Evolutionary conservation across 2,329 filamentous ascomycete species (phyloP).

Genomic region (Fusarium praegraminearum): DNA sequence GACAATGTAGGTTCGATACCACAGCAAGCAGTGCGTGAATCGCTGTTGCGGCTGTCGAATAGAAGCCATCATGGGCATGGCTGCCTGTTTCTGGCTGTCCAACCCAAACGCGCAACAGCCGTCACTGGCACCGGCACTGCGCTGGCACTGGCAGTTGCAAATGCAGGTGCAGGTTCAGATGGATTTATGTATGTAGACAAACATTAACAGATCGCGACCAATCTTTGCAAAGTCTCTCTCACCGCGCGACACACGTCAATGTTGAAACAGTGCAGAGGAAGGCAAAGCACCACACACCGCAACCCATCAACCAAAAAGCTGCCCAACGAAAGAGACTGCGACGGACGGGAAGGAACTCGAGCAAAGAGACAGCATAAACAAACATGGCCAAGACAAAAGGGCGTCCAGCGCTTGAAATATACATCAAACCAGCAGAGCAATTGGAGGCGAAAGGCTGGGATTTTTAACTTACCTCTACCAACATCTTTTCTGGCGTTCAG

Average conservation of each 20-base stretch:
- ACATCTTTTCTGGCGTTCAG: constrained; percentile 45
- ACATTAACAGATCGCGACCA: constrained; percentile 22
- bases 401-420: constrained; percentile 23
- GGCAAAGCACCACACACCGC: constrained; percentile 12
- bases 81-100: constrained; percentile 32
- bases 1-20: not conserved
- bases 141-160: constrained; percentile 17
- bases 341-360: not conserved
- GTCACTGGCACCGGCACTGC: constrained; percentile 22
- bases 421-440: constrained; percentile 18
- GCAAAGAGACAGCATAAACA: constrained; percentile 18
- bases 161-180: constrained; percentile 8
- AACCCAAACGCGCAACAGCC: constrained; percentile 35
- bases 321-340: constrained; percentile 2
- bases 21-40: not conserved
- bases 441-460: constrained; percentile 4
- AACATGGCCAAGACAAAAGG: constrained; percentile 2
- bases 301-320: constrained; percentile 3
- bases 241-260: constrained; percentile 28
- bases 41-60: constrained; percentile 12
- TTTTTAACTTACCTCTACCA: constrained; percentile 54
- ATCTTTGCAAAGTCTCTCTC: constrained; percentile 29
- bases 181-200: constrained; percentile 8
- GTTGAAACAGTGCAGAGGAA: constrained; percentile 19
- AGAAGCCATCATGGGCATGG: constrained; percentile 27